Evolutionary conservation across 352 stramenopile genomes (phyloP).

Genomic region (Pythium dissimile): DNA sequence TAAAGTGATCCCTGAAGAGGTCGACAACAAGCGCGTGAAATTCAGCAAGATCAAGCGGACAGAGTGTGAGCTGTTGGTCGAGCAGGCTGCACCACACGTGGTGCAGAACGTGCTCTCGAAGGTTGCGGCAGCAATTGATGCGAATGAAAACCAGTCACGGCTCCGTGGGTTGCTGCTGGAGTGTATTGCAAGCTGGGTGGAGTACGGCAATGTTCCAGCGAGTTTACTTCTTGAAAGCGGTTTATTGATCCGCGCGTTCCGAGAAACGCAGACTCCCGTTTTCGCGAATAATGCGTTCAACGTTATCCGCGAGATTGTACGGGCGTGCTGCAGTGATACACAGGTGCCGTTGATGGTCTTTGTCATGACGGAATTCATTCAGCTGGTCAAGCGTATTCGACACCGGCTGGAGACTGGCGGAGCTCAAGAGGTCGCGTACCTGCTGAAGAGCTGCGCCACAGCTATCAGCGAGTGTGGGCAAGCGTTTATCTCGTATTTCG

Average conservation of each 20-base stretch:
- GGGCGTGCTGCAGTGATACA: constrained; percentile 44
- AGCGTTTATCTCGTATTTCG: constrained; percentile 74
- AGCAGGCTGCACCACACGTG: constrained; percentile 58
- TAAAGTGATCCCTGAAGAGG: constrained; percentile 76
- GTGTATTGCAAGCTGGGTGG: constrained; percentile 70
- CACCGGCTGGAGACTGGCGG: constrained; percentile 26
- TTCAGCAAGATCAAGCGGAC: constrained; percentile 63
- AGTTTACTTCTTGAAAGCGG: constrained; percentile 56
- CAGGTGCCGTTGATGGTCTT: constrained; percentile 73
- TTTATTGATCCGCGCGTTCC: constrained; percentile 57
- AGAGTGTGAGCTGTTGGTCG: constrained; percentile 64
- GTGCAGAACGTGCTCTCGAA: constrained; percentile 54
- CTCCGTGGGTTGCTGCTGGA: constrained; percentile 54
- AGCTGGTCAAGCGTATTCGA: constrained; percentile 54
- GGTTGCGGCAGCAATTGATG: constrained; percentile 55
- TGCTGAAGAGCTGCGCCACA: constrained; percentile 43
- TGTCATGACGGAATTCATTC: constrained; percentile 77
- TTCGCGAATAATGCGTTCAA: constrained; percentile 50
- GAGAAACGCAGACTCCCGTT: constrained; percentile 35
- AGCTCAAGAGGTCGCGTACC: constrained; percentile 34
- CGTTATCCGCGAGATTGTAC: constrained; percentile 68
- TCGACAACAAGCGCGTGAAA: constrained; percentile 76
- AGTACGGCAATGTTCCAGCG: constrained; percentile 55
- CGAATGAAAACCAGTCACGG: constrained; percentile 37
- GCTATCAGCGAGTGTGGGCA: constrained; percentile 75